A percentile compares a stretch with the other conserved stretches of the same genome.
Conservation (phyloP, 2,329 filamentous ascomycete genomes). For the Ceratocystis cubensis region DNA sequence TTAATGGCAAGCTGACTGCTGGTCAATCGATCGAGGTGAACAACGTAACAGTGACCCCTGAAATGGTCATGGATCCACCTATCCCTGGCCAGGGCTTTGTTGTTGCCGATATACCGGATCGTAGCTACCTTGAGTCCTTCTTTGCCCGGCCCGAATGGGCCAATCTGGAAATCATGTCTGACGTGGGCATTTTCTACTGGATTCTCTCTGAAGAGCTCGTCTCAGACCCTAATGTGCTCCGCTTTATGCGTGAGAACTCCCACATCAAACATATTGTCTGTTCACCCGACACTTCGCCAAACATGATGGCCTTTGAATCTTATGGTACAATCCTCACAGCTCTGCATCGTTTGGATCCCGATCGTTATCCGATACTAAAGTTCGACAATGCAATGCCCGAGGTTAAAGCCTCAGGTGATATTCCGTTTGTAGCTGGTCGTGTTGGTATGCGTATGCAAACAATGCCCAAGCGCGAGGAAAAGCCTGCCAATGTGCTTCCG, state of each 20-base stretch:
- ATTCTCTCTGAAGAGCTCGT: slow-evolving; percentile 59
- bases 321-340: slow-evolving; percentile 54
- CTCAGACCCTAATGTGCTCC: slow-evolving; percentile 47
- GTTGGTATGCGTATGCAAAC: slow-evolving; percentile 36
- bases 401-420: slow-evolving; percentile 19
- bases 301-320: slow-evolving; percentile 59
- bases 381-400: slow-evolving; percentile 43
- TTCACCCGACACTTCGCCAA: slow-evolving; percentile 59
- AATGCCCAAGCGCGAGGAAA: slow-evolving; percentile 36
- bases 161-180: slow-evolving; percentile 46
- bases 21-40: slow-evolving; percentile 50
- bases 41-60: slow-evolving; percentile 61
- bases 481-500: slow-evolving; percentile 36
- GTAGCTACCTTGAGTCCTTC: slow-evolving; percentile 57
- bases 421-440: slow-evolving; percentile 31
- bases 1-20: slow-evolving; percentile 48
- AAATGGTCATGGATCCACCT: slow-evolving; percentile 66
- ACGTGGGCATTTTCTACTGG: slow-evolving; percentile 63
- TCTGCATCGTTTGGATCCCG: slow-evolving; percentile 58
- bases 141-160: slow-evolving; percentile 61
- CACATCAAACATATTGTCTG: slow-evolving; percentile 64
- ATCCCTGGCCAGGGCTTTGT: slow-evolving; percentile 61
- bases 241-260: slow-evolving; percentile 54
- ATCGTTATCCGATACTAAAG: slow-evolving; percentile 58
- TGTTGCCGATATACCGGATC: slow-evolving; percentile 64